Conservation (phyloP, 2,329 filamentous ascomycete genomes). For the Diaporthe sp. region DNA sequence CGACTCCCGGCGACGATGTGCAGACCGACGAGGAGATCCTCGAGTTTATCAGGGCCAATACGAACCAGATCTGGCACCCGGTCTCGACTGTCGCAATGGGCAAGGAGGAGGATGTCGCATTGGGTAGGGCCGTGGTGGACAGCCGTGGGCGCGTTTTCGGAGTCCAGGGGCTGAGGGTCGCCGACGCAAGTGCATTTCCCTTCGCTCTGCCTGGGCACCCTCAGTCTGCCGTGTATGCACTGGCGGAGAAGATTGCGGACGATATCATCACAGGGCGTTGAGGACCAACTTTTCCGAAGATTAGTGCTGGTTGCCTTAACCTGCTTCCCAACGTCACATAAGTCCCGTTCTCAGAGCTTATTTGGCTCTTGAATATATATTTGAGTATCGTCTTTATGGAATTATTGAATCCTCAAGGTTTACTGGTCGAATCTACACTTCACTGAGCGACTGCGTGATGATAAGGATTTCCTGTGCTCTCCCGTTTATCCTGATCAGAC, state of each 20-base stretch:
- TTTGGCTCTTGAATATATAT: too few species aligned
- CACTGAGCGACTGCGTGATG: too few species aligned
- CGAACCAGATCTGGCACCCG: constrained; percentile 51
- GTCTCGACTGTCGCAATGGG: constrained; percentile 61
- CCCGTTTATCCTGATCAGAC: too few species aligned
- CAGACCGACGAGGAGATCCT: constrained; percentile 45
- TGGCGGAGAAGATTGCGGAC: constrained; percentile 55
- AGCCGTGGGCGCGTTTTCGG: constrained; percentile 61
- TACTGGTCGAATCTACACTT: too few species aligned
- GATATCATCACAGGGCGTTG: not conserved
- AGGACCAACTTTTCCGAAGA: not conserved
- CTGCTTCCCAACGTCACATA: too few species aligned
- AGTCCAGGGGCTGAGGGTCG: constrained; percentile 60
- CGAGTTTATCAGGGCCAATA: constrained; percentile 44
- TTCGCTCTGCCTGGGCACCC: constrained; percentile 62
- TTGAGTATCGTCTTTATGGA: too few species aligned
- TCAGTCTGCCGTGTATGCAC: constrained; percentile 65
- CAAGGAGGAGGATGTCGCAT: constrained; percentile 49
- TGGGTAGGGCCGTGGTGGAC: constrained; percentile 57
- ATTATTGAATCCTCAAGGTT: too few species aligned
- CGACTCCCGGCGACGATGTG: constrained; percentile 52
- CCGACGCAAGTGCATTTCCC: constrained; percentile 63
- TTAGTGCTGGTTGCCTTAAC: too few species aligned
- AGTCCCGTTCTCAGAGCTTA: too few species aligned
- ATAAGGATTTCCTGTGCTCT: too few species aligned